Base-by-base conservation (phyloP, 2,329 filamentous ascomycete genomes). In the Dothidotthia symphoricarpi region DNA sequence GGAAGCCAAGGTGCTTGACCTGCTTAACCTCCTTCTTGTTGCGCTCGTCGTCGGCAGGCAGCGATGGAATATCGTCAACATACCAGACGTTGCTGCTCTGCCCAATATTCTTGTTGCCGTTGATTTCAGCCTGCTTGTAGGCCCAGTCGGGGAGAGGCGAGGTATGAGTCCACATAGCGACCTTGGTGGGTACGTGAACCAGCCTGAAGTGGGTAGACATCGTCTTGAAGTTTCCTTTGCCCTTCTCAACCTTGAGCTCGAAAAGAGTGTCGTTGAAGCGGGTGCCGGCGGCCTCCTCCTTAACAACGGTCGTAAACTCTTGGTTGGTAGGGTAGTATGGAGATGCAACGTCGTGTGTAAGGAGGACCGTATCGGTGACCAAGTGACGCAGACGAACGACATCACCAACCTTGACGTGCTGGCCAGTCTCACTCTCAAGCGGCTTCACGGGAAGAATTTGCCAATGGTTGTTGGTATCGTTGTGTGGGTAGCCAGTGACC, bases 381-480 rank as follows among this genome's bases (percentile, higher is more conserved):
- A 95, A 53, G 64, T 98, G 93, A 53, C 86, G 83, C 38, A 98
- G 82, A 57, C 91, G 85, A 41, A 98, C 80, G 35, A 91, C 69
- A 49, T 96, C 90, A 49, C 89, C 85, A 64, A 95, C 88, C 67
- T 80, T 83, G 49, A 98, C 85, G 13, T 73, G 75, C 46, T 80
- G 80, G 17, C 80, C 83, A 24, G 75, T 51, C 36, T 77, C 72
- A 40, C 83, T 78, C 0, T 67, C 47, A 30, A 66, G 47, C 16
- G 49, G 47, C 36, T 75, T 73, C 5, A 76, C 67, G 7, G 93
- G 93, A 24, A 97, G 69, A 51, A 98, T 83, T 69, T 97, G 85
- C 93, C 93, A 98, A 63, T 94, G 81, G 73, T 98, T 98, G 78
- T 98, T 98, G 61, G 91, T 96, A 65, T 98, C 93, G 52, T 97